phyloP scores from a whole-genome alignment of 306 rosid genomes.

The Crataegus laevigata region DNA sequence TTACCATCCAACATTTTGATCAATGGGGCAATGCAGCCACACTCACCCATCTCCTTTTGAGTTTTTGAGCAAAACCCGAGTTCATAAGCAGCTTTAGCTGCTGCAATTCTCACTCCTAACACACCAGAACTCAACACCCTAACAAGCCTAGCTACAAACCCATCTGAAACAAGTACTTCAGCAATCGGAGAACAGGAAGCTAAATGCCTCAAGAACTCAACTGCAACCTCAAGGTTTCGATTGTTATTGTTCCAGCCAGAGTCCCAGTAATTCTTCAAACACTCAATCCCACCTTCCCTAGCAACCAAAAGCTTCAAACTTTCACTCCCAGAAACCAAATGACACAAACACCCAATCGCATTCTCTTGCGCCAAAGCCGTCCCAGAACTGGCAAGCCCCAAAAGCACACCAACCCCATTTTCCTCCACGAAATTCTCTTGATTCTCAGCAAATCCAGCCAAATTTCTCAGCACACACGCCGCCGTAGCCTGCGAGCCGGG shows the following conservation, averaged over 20 bases:
- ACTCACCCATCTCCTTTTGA: slow-evolving; percentile 76
- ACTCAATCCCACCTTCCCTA: slow-evolving; percentile 69
- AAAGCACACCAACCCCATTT: slow-evolving; percentile 52
- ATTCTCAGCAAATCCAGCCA: slow-evolving; percentile 49
- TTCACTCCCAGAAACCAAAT: slow-evolving; percentile 53
- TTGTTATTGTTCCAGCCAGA: slow-evolving; percentile 23
- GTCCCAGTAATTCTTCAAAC: slow-evolving; percentile 80
- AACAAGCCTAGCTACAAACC: slow-evolving; percentile 45
- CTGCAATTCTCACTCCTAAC: slow-evolving; percentile 62
- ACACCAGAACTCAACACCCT: slow-evolving; percentile 57
- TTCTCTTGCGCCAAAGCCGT: slow-evolving; percentile 68
- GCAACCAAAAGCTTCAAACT: slow-evolving; percentile 41
- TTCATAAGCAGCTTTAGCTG: slow-evolving; percentile 57
- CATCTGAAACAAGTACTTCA: slow-evolving; percentile 54
- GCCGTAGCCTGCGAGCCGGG: slow-evolving; percentile 86
- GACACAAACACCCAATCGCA: slow-evolving; percentile 65
- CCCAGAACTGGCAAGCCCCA: slow-evolving; percentile 63
- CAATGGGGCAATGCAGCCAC: slow-evolving; percentile 51
- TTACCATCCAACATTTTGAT: slow-evolving; percentile 90
- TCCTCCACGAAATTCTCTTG: slow-evolving; percentile 67
- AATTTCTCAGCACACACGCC: slow-evolving; percentile 66
- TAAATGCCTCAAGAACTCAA: slow-evolving; percentile 54
- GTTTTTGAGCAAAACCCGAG: slow-evolving; percentile 52
- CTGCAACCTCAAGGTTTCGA: slow-evolving; percentile 60
- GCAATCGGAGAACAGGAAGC: slow-evolving; percentile 38